Percentiles rank a stretch among this genome's conserved stretches.
These are phyloP conservation scores for Saccharum hybrid DNA, from an alignment of 202 grass and related monocot genomes.

Conservation along the genomic window DNA sequence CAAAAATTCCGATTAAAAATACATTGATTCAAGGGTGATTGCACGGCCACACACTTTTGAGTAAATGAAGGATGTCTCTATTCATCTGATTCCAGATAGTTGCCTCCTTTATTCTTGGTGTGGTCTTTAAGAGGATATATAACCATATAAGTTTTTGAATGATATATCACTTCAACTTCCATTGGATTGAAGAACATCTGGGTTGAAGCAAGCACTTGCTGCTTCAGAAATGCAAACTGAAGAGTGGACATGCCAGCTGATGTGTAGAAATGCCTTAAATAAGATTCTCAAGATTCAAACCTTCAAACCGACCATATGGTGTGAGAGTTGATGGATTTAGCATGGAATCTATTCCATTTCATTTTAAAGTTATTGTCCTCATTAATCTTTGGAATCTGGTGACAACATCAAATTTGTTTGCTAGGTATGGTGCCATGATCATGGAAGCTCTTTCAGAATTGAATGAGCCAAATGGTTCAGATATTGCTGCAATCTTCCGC, in stretches of 20 bases:
- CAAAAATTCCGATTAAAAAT: background rate
- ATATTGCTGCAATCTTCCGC: slow-evolving; percentile 58
- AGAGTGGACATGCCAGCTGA: background rate
- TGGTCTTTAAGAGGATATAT: slow-evolving; percentile 20
- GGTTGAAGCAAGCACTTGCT: slow-evolving; percentile 17
- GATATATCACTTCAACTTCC: slow-evolving; percentile 9
- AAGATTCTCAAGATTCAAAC: slow-evolving; percentile 22
- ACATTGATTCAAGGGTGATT: slow-evolving; percentile 31
- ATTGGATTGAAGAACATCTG: slow-evolving; percentile 20
- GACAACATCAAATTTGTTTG: slow-evolving; percentile 38
- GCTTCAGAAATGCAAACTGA: slow-evolving; percentile 14
- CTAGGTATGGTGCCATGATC: slow-evolving; percentile 82
- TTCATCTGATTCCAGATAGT: slow-evolving; percentile 20
- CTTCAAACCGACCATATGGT: background rate
- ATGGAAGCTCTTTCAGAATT: slow-evolving; percentile 77
- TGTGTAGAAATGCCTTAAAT: slow-evolving; percentile 18
- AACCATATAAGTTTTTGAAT: slow-evolving; percentile 23
- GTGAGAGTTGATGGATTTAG: background rate
- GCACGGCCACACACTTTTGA: slow-evolving; percentile 12
- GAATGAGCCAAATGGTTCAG: slow-evolving; percentile 85
- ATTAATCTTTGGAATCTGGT: slow-evolving; percentile 39
- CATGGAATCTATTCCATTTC: slow-evolving; percentile 1
- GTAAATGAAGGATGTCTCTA: slow-evolving; percentile 13
- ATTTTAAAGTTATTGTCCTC: background rate
- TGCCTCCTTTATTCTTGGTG: background rate